Evolutionary conservation across 257 asterid genomes (phyloP).

Genomic region (Thymus quinquecostatus): DNA sequence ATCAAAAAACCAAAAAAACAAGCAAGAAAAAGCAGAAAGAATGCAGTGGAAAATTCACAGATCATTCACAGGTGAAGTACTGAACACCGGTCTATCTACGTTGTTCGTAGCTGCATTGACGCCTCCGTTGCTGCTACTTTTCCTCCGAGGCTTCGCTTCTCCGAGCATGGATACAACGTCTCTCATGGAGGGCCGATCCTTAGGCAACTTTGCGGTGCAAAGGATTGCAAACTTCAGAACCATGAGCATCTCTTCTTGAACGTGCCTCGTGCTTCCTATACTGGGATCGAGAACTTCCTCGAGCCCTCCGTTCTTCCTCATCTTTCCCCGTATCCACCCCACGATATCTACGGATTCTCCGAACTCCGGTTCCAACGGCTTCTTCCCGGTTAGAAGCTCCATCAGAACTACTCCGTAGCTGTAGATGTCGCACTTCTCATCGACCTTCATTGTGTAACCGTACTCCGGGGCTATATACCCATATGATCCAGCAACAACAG

Average conservation of each 20-base stretch:
- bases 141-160: conserved; percentile 63
- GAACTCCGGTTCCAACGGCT: conserved; percentile 52
- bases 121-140: conserved; percentile 41
- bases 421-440: conserved; percentile 62
- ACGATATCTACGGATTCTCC: conserved; percentile 54
- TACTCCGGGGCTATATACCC: conserved; percentile 78
- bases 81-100: conserved; percentile 46
- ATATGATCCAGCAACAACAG: conserved; percentile 68
- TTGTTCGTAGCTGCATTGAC: conserved; percentile 16
- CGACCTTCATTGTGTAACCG: conserved; percentile 58
- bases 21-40: conserved; percentile 11
- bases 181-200: conserved; percentile 65
- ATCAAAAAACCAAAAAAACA: not conserved
- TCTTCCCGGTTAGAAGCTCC: conserved; percentile 62
- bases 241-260: conserved; percentile 59
- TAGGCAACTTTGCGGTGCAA: conserved; percentile 52
- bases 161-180: conserved; percentile 57
- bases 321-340: conserved; percentile 49
- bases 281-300: conserved; percentile 49
- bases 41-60: conserved; percentile 19
- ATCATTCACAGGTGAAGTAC: conserved; percentile 45
- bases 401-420: conserved; percentile 65
- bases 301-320: conserved; percentile 31
- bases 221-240: conserved; percentile 54
- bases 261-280: conserved; percentile 45